A percentile compares a stretch with the other conserved stretches of the same genome.
Evolutionary conservation across 2,329 filamentous ascomycete genomes (phyloP).

Genomic region (Calonectria multiphialidica): DNA sequence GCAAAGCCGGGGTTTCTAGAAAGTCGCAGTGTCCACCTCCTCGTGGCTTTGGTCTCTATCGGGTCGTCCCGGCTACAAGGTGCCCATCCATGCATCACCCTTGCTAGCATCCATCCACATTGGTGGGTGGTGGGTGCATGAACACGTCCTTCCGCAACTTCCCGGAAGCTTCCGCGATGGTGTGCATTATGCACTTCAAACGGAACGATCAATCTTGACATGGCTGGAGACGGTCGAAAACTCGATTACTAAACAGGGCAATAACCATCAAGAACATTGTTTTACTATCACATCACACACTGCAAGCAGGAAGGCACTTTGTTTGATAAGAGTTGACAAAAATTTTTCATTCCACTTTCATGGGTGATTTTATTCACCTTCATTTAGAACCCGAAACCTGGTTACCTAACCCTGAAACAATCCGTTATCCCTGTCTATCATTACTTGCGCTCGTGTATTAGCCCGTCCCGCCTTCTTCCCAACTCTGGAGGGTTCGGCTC

Average conservation of each 20-base stretch:
- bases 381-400: constrained; percentile 41
- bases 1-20: neutral
- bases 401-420: constrained; percentile 44
- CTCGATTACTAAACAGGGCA: too few species aligned
- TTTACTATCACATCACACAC: neutral
- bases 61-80: constrained; percentile 12
- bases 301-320: neutral
- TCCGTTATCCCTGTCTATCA: constrained; percentile 45
- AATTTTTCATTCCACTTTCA: constrained; percentile 21
- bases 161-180: constrained; percentile 2
- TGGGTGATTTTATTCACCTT: constrained; percentile 35
- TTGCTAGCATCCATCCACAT: constrained; percentile 21
- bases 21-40: neutral
- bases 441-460: constrained; percentile 44
- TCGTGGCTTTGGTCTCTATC: constrained; percentile 16
- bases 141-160: constrained; percentile 20
- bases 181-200: neutral
- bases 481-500: constrained; percentile 12
- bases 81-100: constrained; percentile 21
- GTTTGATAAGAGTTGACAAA: constrained; percentile 23
- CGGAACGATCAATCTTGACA: neutral
- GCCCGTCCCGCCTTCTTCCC: constrained; percentile 33
- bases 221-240: neutral
- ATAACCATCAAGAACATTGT: too few species aligned
- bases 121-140: constrained; percentile 21